Evolutionary conservation across 805 yeast genomes (phyloP), one percentile per base, ranked within the genome.

Genomic region (Suhomyces tanzawaensis): DNA sequence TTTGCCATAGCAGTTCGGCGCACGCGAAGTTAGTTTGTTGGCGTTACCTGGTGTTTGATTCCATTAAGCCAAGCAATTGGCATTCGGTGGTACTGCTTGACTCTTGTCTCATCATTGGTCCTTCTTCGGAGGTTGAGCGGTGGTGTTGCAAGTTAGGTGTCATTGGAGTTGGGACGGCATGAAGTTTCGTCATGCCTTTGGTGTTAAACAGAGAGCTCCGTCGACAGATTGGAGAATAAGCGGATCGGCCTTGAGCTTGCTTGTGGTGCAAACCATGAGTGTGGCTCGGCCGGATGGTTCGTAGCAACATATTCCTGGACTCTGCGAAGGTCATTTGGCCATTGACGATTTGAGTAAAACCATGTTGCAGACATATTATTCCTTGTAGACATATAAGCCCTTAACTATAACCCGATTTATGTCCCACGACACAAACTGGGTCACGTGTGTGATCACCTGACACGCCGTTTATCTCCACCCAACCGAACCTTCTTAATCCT

Each of bases 221-320:
- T 81, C 95, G 96, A 90, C 95, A 81, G 90, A 84, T 84, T 85
- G 83, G 64, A 85, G 74, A 91, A 52, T 49, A 72, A 86, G 79
- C 76, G 75, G 68, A 68, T 55, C 58, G 77, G 74, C 58, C 72
- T 79, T 76, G 84, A 79, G 76, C 72, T 78, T 82, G 69, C 71
- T 52, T 37, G 45, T 46, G 51, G 26, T 25, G 36, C 36, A 33
- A 33, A 25, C 26, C 25, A 17, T 3, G 23, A 64, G 60, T 55
- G 60, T 62, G 81, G 86, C 80, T 82, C 85, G 83, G 71, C 74
- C 83, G 69, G 64, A 69, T 76, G 67, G 64, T 64, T 64, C 76
- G 82, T 69, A 72, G 95, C 96, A 79, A 91, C 95, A 91, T 91
- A 91, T 91, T 91, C 98, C 98, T 91, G 85, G 76, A 88, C 96